Conservation (phyloP, 768 basidiomycete species). For the Crassisporium funariophilum region DNA sequence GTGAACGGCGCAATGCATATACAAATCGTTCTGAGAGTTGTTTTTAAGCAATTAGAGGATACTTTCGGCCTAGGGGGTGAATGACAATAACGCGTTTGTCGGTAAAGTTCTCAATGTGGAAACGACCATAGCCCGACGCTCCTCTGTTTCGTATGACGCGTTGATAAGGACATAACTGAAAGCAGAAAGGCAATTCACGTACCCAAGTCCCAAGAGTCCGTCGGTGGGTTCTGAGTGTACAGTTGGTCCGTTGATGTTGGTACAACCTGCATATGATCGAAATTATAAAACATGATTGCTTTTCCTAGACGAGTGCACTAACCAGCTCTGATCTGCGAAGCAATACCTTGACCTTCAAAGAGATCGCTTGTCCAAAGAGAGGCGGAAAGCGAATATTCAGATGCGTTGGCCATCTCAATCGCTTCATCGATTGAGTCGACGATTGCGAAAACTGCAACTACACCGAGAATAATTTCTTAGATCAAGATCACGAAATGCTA, state of each 20-base stretch:
- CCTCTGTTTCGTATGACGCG: constrained; percentile 29
- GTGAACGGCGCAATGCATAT: not conserved
- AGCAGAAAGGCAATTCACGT: constrained; percentile 15
- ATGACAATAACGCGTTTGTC: constrained; percentile 44
- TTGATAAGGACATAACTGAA: not conserved
- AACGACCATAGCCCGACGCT: constrained; percentile 53
- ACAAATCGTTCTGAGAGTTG: not conserved
- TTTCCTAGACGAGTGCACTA: too few relatives aligned
- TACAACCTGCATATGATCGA: constrained; percentile 39
- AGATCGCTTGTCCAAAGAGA: constrained; percentile 55
- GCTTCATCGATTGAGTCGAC: constrained; percentile 56
- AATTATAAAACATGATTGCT: too few relatives aligned
- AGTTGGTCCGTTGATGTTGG: constrained; percentile 58
- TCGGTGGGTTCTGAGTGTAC: constrained; percentile 44
- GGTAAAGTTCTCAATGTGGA: constrained; percentile 53
- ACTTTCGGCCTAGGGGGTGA: constrained; percentile 37
- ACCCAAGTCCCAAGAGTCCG: constrained; percentile 49
- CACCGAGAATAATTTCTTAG: not conserved
- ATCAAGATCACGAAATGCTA: not conserved
- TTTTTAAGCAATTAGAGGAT: constrained; percentile 16
- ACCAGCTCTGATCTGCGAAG: constrained; percentile 51
- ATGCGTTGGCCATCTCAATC: constrained; percentile 54
- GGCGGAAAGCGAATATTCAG: constrained; percentile 53
- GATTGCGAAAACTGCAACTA: constrained; percentile 46
- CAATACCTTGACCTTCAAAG: constrained; percentile 44